Evolutionary conservation across 2,329 filamentous ascomycete species (phyloP).

Genomic region (Cytospora chrysosperma): DNA sequence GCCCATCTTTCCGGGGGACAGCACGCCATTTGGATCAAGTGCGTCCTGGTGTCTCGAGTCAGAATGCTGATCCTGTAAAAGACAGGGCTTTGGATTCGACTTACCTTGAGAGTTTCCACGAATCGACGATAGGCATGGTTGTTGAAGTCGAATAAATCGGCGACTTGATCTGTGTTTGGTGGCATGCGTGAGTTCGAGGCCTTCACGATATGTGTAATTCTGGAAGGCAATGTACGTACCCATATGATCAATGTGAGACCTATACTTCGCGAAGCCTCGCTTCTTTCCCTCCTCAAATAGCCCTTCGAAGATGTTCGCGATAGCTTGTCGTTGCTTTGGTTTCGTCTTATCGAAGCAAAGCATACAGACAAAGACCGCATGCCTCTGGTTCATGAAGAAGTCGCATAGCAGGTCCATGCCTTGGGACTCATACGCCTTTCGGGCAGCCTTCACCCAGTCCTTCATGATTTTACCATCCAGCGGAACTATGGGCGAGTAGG

Average conservation of each 20-base stretch:
- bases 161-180: constrained; percentile 35
- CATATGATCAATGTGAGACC: constrained; percentile 41
- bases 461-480: constrained; percentile 39
- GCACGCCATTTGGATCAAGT: constrained; percentile 32
- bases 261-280: constrained; percentile 39
- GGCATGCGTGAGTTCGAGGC: constrained; percentile 5
- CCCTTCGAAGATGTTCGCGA: constrained; percentile 36
- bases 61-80: not conserved
- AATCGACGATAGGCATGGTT: constrained; percentile 39
- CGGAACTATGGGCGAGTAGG: constrained; percentile 39
- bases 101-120: constrained; percentile 39
- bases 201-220: rapidly evolving
- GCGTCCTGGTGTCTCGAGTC: constrained; percentile 30
- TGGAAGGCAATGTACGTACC: constrained; percentile 29
- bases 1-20: constrained; percentile 40
- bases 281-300: constrained; percentile 36
- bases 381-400: constrained; percentile 49
- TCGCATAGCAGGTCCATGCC: constrained; percentile 46
- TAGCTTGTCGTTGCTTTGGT: constrained; percentile 36
- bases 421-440: constrained; percentile 41
- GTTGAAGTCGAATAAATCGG: constrained; percentile 41
- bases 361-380: constrained; percentile 48
- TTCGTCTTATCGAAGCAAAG: constrained; percentile 47
- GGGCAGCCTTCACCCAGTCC: constrained; percentile 42
- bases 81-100: not conserved